Base-by-base conservation (phyloP, 192 early-diverging fungal genomes). In the Backusella luteola region DNA sequence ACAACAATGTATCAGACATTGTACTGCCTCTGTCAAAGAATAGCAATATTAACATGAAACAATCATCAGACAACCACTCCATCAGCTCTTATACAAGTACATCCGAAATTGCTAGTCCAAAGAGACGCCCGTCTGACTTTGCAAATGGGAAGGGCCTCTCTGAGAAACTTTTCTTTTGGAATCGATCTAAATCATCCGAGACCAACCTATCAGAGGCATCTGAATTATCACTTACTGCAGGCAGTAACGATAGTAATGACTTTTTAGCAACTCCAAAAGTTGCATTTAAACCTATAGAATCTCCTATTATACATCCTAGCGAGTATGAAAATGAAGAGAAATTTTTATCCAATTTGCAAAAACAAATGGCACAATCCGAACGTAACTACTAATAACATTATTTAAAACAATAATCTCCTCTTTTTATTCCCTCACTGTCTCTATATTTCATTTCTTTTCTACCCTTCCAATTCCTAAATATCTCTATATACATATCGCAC, bases 271-370 rank as follows among this genome's bases (percentile, higher is more conserved):
- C 69, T 29, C 66, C 68, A 69, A 71, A 59, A 42, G 44, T 36
- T 6, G 6, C 4, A 49, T 26, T 14, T 23, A 74, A 66, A 15
- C 38, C 73, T 38, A 23, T 66, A 29, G 52, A 41, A 14, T 74
- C 73, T 7, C 73, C 53, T 11, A 73, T 74, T 26, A 78, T 78
- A 17, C 72, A 78, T 29, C 77, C 77, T n/a, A 77, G 76, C 26
- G 76, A 77, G 41, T 77, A 77, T 23, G 66, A 77, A 17, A 71
- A 72, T 29, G 76, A 77, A 32, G 70, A 77, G 26, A 63, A 63
- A 63, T 63, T 63, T 23, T 56, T 56, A 23, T 23, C 53, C 21
- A 67, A 70, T 32, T 66, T 67, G 1, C 75, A 76, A 17, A 66
- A 76, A 53, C 26, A 66, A 14, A 52, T 76, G 19, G 19, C 29